phyloP scores from a whole-genome alignment of 306 rosid genomes.

The Morella rubra region DNA sequence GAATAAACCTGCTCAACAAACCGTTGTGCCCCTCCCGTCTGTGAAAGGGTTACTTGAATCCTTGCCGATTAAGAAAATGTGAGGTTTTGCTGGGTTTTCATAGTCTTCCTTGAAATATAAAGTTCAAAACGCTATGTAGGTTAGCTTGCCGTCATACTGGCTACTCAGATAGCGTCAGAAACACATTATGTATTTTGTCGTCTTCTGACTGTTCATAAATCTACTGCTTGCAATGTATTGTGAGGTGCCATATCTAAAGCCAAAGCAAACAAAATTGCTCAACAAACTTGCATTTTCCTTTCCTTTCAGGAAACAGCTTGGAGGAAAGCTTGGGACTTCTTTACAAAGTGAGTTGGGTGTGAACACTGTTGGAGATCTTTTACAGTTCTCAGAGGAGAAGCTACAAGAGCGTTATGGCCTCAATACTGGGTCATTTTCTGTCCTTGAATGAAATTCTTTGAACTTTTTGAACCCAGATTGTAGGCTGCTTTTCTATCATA shows the following conservation, averaged over 20 bases:
- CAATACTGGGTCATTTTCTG: slow-evolving; percentile 73
- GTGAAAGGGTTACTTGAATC: slow-evolving; percentile 81
- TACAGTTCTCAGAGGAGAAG: slow-evolving; percentile 82
- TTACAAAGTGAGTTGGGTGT: slow-evolving; percentile 80
- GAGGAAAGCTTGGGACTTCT: slow-evolving; percentile 93
- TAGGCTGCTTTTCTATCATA: slow-evolving; percentile 7
- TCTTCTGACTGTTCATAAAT: slow-evolving; percentile 16
- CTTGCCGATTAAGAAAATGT: slow-evolving; percentile 95
- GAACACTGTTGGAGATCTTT: slow-evolving; percentile 77
- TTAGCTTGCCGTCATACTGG: background rate
- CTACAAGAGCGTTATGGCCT: slow-evolving; percentile 80
- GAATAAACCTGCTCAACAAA: slow-evolving; percentile 98
- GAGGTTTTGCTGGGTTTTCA: slow-evolving; percentile 18
- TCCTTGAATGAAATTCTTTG: slow-evolving; percentile 25
- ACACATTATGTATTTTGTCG: slow-evolving; percentile 5
- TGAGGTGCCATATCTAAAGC: slow-evolving; percentile 13
- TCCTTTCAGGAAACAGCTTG: slow-evolving; percentile 85
- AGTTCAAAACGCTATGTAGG: background rate
- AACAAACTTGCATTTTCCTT: no score
- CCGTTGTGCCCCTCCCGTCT: slow-evolving; percentile 82
- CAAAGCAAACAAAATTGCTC: slow-evolving; percentile 21
- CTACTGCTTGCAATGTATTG: slow-evolving; percentile 8
- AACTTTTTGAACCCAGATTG: slow-evolving; percentile 11
- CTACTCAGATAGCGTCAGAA: background rate
- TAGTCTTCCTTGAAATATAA: slow-evolving; percentile 2